A percentile compares a stretch with the other conserved stretches of the same genome.
Evolutionary conservation across 2,329 filamentous ascomycete genomes (phyloP).

Genomic region (Proliferodiscus dingleyae): DNA sequence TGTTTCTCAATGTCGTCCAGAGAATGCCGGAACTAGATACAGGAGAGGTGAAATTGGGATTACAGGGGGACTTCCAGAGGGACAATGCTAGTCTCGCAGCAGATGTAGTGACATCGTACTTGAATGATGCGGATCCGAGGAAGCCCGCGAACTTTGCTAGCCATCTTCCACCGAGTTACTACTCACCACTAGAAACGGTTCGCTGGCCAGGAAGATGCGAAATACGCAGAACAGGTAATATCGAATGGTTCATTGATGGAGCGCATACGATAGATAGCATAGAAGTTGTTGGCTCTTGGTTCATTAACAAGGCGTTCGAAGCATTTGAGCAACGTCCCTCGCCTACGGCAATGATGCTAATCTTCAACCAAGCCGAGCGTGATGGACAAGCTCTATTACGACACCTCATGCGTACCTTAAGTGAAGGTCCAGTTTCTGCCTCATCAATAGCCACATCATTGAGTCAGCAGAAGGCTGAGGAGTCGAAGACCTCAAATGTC

Average conservation of each 20-base stretch:
- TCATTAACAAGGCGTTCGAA: constrained; percentile 43
- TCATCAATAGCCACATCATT: no score
- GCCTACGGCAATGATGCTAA: constrained; percentile 44
- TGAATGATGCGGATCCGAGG: constrained; percentile 36
- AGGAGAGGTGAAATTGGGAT: constrained; percentile 39
- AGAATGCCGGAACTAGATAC: constrained; percentile 37
- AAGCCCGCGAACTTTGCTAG: background rate
- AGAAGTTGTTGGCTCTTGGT: constrained; percentile 76
- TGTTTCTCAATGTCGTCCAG: constrained; percentile 20
- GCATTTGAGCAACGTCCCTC: background rate
- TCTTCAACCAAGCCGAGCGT: constrained; percentile 92
- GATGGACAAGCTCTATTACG: constrained; percentile 58
- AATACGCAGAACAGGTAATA: constrained; percentile 46
- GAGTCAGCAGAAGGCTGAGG: no score
- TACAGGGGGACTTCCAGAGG: constrained; percentile 52
- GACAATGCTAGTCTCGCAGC: constrained; percentile 55
- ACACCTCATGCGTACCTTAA: background rate
- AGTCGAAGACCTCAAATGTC: no score
- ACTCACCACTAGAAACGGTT: constrained; percentile 65
- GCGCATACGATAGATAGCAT: constrained; percentile 91
- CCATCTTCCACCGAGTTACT: background rate
- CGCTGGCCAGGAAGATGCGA: constrained; percentile 77
- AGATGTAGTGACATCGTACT: constrained; percentile 46
- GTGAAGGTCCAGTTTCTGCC: background rate
- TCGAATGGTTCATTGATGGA: constrained; percentile 88